phyloP scores from a whole-genome alignment of 306 rosid genomes.

The Trifolium repens region DNA sequence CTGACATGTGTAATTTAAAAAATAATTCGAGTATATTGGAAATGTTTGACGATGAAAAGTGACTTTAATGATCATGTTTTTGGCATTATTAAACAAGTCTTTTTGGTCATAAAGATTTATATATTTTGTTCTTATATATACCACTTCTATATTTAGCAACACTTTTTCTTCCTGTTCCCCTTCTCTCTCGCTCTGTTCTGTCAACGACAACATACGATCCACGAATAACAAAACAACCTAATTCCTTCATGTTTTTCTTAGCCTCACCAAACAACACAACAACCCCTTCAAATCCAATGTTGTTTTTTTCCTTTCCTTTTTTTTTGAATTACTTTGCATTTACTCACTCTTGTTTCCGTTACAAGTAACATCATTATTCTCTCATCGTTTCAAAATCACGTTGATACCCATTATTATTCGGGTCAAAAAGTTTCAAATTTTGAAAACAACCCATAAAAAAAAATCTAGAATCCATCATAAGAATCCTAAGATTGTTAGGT shows the following conservation, averaged over 20 bases:
- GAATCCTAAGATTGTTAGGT: constrained; percentile 30
- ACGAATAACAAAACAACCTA: not conserved
- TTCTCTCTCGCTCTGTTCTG: not conserved
- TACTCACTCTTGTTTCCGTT: constrained; percentile 55
- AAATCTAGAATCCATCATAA: constrained; percentile 29
- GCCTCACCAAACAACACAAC: not conserved
- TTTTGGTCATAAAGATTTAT: too few species aligned
- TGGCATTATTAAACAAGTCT: too few species aligned
- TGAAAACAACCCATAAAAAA: not conserved
- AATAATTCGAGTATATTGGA: too few species aligned
- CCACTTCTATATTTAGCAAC: not conserved
- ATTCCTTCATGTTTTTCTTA: not conserved
- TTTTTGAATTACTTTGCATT: constrained; percentile 34
- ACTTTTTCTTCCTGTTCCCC: not conserved
- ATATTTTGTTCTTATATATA: not conserved
- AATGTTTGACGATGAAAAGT: too few species aligned
- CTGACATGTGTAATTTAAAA: too few species aligned
- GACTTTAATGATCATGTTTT: too few species aligned
- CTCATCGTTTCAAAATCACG: constrained; percentile 41
- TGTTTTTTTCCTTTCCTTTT: not conserved
- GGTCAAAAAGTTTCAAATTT: constrained; percentile 42
- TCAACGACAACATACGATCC: not conserved
- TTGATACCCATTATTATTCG: constrained; percentile 41
- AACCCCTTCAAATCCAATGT: not conserved
- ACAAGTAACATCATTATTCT: constrained; percentile 42